Base-by-base conservation (phyloP, 345 rosid species). In the Brassica cretica region DNA sequence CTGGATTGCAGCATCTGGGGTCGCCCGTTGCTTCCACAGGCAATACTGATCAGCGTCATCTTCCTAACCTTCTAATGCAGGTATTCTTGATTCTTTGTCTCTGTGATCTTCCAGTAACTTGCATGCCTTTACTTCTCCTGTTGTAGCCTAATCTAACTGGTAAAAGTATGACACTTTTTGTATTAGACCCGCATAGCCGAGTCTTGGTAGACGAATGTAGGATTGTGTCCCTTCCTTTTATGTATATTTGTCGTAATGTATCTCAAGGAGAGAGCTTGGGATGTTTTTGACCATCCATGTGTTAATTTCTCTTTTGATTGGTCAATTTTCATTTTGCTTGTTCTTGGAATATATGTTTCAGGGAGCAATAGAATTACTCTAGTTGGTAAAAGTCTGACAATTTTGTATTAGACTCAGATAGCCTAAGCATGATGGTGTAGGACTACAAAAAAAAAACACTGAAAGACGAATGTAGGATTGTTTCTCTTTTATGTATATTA, bases 21-120 rank as follows among this genome's bases (percentile, higher is more conserved):
- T 55, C 61, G 0, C 61, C 61, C 61, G 24, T 55, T 16, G 27
- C 61, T 55, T 55, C 61, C 61, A 18, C 58, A 0, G 89, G 88
- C 76, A 84, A 87, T 64, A 83, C 86, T 64, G 99, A 96, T 80
- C 92, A 96, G 24, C 96, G 96, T 65, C 89, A 81, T 80, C 92
- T 89, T 16, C 98, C 98, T 62, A 94, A 91, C 83, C 85, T 91
- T 68, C 84, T 96, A 76, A 87, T 90, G 96, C 98, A 93, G 98
- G 99, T 96, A 82, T 0, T 51, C 55, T 0, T 63, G 51, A 12
- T 49, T 49, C 8, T 14, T 1, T 49, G n/a, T 49, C 51, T 11
- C 5, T 44, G 51, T 44, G 12, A 11, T 44, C 0, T 44, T 44
- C 6, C 6, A 44, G 4, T 12, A 44, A 44, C 15, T 21, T 63